A percentile compares a stretch with the other conserved stretches of the same genome.
Conservation (phyloP, 371 early-diverging fungal species). For the Amoeboaphelidium protococcarum region DNA sequence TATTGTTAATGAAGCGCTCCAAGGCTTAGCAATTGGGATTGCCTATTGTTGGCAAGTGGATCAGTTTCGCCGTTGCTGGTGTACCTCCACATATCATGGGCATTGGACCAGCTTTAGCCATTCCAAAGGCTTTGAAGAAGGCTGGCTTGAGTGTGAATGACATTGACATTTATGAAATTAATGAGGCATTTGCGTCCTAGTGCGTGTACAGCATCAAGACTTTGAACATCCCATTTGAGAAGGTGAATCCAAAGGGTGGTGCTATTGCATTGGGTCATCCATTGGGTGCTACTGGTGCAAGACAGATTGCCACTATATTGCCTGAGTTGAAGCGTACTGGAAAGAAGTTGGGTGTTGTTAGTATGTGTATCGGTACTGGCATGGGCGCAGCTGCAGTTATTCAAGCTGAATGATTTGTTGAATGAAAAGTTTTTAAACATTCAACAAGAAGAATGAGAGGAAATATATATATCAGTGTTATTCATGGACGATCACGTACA, state of each 20-base stretch:
- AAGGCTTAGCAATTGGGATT: conserved; percentile 52
- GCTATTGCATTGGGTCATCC: conserved; percentile 73
- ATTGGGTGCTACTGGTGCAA: conserved; percentile 78
- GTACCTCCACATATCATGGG: conserved; percentile 33
- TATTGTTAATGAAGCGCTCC: conserved; percentile 64
- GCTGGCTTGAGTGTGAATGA: conserved; percentile 53
- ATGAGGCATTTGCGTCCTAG: conserved; percentile 94
- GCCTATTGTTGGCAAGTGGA: conserved; percentile 58
- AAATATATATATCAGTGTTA: no score
- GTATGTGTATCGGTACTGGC: not conserved
- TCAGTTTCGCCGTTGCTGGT: conserved; percentile 59
- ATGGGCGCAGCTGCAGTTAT: no score
- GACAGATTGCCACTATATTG: conserved; percentile 64
- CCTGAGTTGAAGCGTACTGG: conserved; percentile 52
- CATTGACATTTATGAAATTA: conserved; percentile 79
- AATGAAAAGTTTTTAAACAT: no score
- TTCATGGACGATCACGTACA: no score
- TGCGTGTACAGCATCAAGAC: conserved; percentile 67
- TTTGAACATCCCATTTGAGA: conserved; percentile 43
- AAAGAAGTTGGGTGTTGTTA: conserved; percentile 29
- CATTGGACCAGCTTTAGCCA: conserved; percentile 54
- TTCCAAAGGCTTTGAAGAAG: conserved; percentile 51
- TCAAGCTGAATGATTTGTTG: no score
- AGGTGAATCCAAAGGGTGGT: conserved; percentile 72
- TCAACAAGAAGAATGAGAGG: no score